Conservation (phyloP, 805 yeast species). For the Vanderwaltozyma yarrowii region DNA sequence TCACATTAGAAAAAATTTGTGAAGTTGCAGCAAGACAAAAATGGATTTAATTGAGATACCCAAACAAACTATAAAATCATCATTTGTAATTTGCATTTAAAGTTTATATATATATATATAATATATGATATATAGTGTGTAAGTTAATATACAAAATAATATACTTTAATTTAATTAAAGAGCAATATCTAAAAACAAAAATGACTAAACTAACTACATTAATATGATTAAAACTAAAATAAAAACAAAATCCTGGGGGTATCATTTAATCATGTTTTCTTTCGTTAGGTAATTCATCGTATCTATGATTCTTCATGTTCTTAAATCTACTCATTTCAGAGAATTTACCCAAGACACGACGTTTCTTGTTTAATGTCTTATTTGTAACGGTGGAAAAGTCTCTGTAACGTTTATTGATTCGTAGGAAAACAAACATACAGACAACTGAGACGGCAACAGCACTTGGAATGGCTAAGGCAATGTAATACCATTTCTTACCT, state of each 20-base stretch:
- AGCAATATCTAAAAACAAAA: no score
- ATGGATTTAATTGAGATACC: conserved; percentile 28
- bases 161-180: neutral
- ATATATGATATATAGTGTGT: no score
- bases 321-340: conserved; percentile 25
- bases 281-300: conserved; percentile 31
- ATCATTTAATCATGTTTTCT: conserved; percentile 3
- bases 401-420: conserved; percentile 44
- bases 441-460: conserved; percentile 49
- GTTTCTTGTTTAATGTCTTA: conserved; percentile 28
- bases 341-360: conserved; percentile 33
- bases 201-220: no score
- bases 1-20: conserved; percentile 29
- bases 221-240: no score
- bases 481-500: conserved; percentile 45
- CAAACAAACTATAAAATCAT: no score
- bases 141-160: neutral
- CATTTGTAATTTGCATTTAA: no score
- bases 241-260: no score
- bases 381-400: conserved; percentile 38
- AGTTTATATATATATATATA: no score
- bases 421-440: conserved; percentile 55
- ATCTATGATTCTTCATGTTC: conserved; percentile 29
- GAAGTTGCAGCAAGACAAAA: conserved; percentile 30
- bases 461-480: conserved; percentile 60